Conservation (phyloP, 2,329 filamentous ascomycete species). For the Verticillium dahliae region DNA sequence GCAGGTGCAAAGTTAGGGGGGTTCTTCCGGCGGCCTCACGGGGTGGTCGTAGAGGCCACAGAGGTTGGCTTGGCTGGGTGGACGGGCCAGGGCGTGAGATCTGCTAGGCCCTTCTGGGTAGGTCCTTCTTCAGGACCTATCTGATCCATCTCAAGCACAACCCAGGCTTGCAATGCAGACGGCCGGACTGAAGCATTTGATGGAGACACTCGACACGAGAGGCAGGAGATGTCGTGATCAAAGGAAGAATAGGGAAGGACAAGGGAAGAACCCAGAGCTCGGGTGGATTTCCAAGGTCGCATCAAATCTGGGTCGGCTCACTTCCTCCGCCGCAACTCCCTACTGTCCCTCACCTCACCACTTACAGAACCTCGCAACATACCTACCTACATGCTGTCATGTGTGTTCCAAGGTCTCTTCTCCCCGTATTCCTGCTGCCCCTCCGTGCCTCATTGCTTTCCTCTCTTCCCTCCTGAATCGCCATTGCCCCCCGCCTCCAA, state of each 20-base stretch:
- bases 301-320: not conserved
- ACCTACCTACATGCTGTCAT: no score
- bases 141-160: not conserved
- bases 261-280: not conserved
- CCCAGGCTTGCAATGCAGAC: not conserved
- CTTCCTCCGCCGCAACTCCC: not conserved
- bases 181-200: not conserved
- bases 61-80: not conserved
- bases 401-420: no score
- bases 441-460: not conserved
- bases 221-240: not conserved
- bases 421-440: no score
- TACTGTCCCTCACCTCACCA: not conserved
- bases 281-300: not conserved
- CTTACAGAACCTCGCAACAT: no score
- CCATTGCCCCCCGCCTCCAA: not conserved
- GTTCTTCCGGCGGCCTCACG: no score
- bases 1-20: no score
- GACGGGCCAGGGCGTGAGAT: not conserved
- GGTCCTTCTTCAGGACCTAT: not conserved
- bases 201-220: not conserved
- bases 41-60: not conserved
- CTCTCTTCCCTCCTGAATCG: not conserved
- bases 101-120: slow-evolving; percentile 1
- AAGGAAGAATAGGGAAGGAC: not conserved